phyloP scores from a whole-genome alignment of 345 rosid genomes.

The Geranium rotundifolium region DNA sequence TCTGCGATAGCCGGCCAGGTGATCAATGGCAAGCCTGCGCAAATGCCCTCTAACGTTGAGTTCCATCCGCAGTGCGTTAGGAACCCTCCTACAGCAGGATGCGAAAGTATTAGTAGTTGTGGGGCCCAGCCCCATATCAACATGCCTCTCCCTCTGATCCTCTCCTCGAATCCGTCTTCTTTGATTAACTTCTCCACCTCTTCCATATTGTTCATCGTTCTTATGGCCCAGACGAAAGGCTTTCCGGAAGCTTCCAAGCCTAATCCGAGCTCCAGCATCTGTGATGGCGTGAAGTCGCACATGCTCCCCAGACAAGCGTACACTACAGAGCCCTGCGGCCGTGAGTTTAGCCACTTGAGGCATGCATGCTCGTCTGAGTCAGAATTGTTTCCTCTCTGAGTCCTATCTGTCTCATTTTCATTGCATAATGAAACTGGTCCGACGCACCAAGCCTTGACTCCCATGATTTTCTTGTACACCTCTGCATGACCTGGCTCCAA shows the following conservation, averaged over 20 bases:
- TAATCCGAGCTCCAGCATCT: constrained; percentile 28
- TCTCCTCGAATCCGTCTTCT: background rate
- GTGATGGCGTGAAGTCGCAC: constrained; percentile 13
- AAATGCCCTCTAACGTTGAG: constrained; percentile 5
- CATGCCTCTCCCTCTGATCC: background rate
- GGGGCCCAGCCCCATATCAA: constrained; percentile 28
- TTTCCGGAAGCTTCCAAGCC: constrained; percentile 32
- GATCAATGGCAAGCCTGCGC: constrained; percentile 16
- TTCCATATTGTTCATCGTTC: constrained; percentile 10
- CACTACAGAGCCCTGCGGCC: constrained; percentile 30
- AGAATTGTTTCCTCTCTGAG: constrained; percentile 19
- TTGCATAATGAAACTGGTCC: constrained; percentile 45
- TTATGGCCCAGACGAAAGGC: constrained; percentile 41
- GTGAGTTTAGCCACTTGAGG: constrained; percentile 31
- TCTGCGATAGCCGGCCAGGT: constrained; percentile 26
- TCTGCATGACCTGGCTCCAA: constrained; percentile 50
- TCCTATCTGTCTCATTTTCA: constrained; percentile 15
- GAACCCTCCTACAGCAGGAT: constrained; percentile 22
- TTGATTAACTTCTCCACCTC: background rate
- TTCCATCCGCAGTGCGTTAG: no score
- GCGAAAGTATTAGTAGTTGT: constrained; percentile 23
- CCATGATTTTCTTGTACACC: constrained; percentile 23
- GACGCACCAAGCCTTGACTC: constrained; percentile 41
- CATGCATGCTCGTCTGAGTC: constrained; percentile 16
- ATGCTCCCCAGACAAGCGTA: constrained; percentile 36